A percentile compares a stretch with the other conserved stretches of the same genome.
Conservation (phyloP, 2,329 filamentous ascomycete genomes). For the Curvularia lunata region DNA sequence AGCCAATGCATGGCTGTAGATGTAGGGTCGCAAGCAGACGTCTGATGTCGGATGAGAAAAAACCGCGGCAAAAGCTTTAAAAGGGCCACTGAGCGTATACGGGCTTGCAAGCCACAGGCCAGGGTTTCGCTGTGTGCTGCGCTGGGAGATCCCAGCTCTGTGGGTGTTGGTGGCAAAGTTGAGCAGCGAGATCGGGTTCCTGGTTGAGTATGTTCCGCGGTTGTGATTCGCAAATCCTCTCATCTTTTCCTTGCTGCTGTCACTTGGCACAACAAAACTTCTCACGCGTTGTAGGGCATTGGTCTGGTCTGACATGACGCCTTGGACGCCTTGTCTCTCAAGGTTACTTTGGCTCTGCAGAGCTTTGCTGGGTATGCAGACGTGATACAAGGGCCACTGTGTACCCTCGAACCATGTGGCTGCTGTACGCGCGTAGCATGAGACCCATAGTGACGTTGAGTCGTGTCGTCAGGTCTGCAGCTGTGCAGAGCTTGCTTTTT, state of each 20-base stretch:
- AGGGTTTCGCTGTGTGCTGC: not conserved
- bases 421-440: slow-evolving; percentile 6
- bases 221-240: not conserved
- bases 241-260: not conserved
- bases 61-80: slow-evolving; percentile 1
- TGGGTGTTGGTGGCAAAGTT: not conserved
- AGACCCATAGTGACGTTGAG: slow-evolving; percentile 3
- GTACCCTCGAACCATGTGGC: slow-evolving; percentile 22
- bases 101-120: not conserved
- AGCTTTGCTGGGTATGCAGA: not conserved
- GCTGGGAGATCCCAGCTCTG: not conserved
- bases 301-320: not conserved
- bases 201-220: not conserved
- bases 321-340: not conserved
- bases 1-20: slow-evolving; percentile 11
- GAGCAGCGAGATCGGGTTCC: not conserved
- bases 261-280: not conserved
- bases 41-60: not conserved
- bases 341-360: not conserved
- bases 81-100: slow-evolving; percentile 1
- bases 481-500: not conserved
- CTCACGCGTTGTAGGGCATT: not conserved
- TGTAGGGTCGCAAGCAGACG: not conserved
- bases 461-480: not conserved
- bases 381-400: slow-evolving; percentile 15